These are phyloP conservation scores for Phyllostachys edulis DNA, from an alignment of 176 grass and related monocot species.

Conservation along the genomic window DNA sequence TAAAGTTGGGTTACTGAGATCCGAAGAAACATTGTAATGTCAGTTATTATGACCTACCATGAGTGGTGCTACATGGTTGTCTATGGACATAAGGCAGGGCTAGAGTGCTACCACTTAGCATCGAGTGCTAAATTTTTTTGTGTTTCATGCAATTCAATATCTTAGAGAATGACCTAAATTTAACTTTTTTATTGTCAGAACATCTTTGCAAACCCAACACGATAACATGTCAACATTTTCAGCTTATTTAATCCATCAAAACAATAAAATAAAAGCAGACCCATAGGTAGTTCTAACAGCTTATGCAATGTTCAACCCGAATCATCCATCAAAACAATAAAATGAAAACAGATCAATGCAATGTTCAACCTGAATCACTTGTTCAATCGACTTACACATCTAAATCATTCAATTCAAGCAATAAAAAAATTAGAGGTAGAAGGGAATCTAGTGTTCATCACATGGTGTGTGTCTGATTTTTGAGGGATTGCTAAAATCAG, in stretches of 20 bases:
- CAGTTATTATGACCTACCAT: slow-evolving; percentile 1
- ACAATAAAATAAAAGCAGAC: too few species aligned
- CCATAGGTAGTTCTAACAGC: too few species aligned
- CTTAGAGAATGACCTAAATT: neutral
- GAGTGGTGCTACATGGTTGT: neutral
- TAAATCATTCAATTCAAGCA: neutral
- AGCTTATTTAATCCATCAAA: neutral
- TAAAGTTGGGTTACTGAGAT: slow-evolving; percentile 7
- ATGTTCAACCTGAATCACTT: neutral
- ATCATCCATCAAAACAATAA: neutral
- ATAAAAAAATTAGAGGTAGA: neutral
- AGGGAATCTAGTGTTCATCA: neutral
- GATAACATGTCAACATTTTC: neutral
- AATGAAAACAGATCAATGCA: too few species aligned
- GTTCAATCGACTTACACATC: neutral
- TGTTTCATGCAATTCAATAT: neutral
- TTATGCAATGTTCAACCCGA: too few species aligned
- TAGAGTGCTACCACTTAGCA: neutral
- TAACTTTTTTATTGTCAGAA: neutral
- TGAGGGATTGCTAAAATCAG: neutral
- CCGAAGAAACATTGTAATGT: neutral
- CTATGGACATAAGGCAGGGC: neutral
- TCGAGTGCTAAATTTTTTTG: neutral
- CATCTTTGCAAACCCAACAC: neutral
- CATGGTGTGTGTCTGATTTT: neutral